Evolutionary conservation across 2,329 filamentous ascomycete genomes (phyloP).

Genomic region (Periconia sp.): DNA sequence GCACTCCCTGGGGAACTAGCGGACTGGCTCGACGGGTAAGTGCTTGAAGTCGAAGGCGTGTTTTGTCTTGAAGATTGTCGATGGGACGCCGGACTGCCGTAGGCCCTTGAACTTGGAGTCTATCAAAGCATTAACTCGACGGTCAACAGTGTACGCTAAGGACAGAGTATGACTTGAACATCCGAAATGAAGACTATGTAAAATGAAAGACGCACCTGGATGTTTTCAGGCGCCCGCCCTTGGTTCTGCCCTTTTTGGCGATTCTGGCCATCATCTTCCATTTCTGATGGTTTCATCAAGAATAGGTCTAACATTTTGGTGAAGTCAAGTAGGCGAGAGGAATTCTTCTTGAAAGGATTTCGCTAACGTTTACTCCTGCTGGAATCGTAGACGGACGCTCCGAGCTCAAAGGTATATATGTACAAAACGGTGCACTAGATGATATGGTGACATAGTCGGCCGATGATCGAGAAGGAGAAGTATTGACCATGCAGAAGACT

Average conservation of each 20-base stretch:
- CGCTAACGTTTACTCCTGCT: not conserved
- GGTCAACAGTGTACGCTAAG: not conserved
- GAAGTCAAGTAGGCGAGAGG: not conserved
- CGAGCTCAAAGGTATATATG: not conserved
- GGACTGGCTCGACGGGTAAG: not conserved
- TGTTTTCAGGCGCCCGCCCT: not conserved
- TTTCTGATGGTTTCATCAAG: not conserved
- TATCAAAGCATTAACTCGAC: not conserved
- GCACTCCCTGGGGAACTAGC: not conserved
- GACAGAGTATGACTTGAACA: not conserved
- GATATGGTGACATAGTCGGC: not conserved
- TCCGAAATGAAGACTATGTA: not conserved
- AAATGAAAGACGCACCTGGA: not conserved
- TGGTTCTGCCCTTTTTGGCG: not conserved
- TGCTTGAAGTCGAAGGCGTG: not conserved
- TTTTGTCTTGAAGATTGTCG: not conserved
- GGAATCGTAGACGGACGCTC: not conserved
- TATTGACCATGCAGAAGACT: not conserved
- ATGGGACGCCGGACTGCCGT: not conserved
- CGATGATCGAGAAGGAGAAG: not conserved
- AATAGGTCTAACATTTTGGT: conserved; percentile 1
- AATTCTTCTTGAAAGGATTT: not conserved
- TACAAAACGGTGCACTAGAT: not conserved
- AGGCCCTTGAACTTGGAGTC: not conserved
- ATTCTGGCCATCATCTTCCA: not conserved